Conservation (phyloP, 768 basidiomycete genomes). For the Pholiota conissans region DNA sequence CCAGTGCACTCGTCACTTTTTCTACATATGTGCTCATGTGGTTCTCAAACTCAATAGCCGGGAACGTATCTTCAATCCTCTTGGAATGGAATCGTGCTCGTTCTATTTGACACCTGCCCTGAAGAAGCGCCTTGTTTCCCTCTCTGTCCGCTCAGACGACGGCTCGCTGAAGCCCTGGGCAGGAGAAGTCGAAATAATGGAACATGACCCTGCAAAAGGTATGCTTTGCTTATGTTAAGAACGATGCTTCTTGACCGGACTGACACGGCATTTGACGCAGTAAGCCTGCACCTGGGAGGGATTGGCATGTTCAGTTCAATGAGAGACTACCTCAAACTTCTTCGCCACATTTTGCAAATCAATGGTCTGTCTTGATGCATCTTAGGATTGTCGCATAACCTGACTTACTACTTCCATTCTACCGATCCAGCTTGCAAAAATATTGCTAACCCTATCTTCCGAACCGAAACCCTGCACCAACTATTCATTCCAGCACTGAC, state of each 20-base stretch:
- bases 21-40: neutral
- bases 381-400: too few relatives aligned
- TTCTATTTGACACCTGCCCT: constrained; percentile 30
- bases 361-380: too few relatives aligned
- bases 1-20: neutral
- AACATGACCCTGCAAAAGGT: constrained; percentile 29
- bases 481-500: constrained; percentile 29
- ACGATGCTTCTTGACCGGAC: too few relatives aligned
- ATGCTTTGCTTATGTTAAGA: too few relatives aligned
- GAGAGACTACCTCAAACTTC: constrained; percentile 31
- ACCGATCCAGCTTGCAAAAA: constrained; percentile 24
- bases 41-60: constrained; percentile 17
- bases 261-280: constrained; percentile 12
- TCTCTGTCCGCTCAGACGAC: constrained; percentile 22
- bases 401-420: too few relatives aligned
- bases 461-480: constrained; percentile 18
- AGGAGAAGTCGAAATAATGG: constrained; percentile 24
- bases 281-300: constrained; percentile 26
- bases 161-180: constrained; percentile 21
- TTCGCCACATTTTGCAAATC: constrained; percentile 33
- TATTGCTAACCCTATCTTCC: constrained; percentile 25
- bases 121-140: constrained; percentile 19
- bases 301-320: constrained; percentile 28
- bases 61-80: constrained; percentile 30
- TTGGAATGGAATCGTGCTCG: constrained; percentile 28